Conservation (phyloP, 768 basidiomycete species). For the Leccinum fibrillosum region DNA sequence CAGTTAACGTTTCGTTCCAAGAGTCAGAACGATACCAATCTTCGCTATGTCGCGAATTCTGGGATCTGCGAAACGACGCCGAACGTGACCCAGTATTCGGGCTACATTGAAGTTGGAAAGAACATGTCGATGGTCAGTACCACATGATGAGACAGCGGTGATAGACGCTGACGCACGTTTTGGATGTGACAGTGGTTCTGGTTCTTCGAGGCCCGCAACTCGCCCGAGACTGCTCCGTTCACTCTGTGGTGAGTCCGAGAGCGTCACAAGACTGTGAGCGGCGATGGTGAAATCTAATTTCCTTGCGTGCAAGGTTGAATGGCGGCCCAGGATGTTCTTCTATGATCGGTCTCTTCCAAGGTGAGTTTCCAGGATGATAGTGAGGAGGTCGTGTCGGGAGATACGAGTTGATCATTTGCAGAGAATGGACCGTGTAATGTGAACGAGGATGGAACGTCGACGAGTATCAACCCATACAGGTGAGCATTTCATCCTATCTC, state of each 20-base stretch:
- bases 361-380: constrained; percentile 20
- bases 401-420: constrained; percentile 13
- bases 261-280: neutral
- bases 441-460: constrained; percentile 49
- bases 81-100: constrained; percentile 55
- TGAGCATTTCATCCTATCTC: constrained; percentile 13
- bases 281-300: neutral
- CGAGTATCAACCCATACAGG: constrained; percentile 60
- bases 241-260: constrained; percentile 51
- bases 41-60: constrained; percentile 55
- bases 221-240: constrained; percentile 61
- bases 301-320: constrained; percentile 41
- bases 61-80: constrained; percentile 67
- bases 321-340: constrained; percentile 63
- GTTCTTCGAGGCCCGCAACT: constrained; percentile 65
- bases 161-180: neutral
- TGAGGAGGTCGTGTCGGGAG: neutral
- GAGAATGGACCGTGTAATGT: constrained; percentile 67
- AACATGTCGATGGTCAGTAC: constrained; percentile 56
- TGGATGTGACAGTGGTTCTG: constrained; percentile 56
- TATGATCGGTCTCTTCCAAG: constrained; percentile 67
- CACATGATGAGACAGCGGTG: neutral
- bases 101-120: constrained; percentile 55
- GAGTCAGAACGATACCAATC: constrained; percentile 20
- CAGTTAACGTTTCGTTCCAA: constrained; percentile 13